Evolutionary conservation across 129 eudicot species (phyloP), one percentile per base, ranked within the genome.

Genomic region (Flaveria ramosissima): DNA sequence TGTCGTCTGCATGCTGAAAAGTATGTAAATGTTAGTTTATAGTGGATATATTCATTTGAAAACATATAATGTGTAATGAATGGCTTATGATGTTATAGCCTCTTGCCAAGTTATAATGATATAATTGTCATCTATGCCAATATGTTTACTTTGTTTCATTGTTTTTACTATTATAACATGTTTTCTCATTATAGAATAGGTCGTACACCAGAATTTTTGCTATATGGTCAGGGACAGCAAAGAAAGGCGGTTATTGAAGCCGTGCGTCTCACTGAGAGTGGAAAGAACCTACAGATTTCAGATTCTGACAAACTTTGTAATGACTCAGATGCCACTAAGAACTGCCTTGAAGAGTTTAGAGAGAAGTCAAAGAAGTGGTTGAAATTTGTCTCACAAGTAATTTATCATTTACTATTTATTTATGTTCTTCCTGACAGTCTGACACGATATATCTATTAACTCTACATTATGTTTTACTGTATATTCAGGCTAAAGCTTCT

Each of bases 151-250:
- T 74, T 26, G 9, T 61, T 45, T 42, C 61, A 16, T 14, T 43
- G 47, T 43, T 43, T 21, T 61, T 55, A 14, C 27, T 42, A 70
- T 50, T 68, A 69, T 53, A 53, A 32, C 71, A 61, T 69, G 64
- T 50, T 66, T 53, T 43, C 63, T 75, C 70, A 41, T 86, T 68
- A 76, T 75, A 92, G 97, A 89, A 77, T 94, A 53, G 94, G 87
- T 51, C 92, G 97, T 16, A 94, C 96, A 51, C 81, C 97, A 64
- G 97, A 91, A 13, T 91, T 91, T 74, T 82, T 89, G 78, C 81
- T 94, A 41, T 94, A 89, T 68, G 97, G 99, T 78, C 96, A 94
- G 81, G 97, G 99, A 36, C 99, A 94, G 78, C 99, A 94, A 84
- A 91, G 97, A 77, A 87, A 87, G 78, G 97, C 99, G 26, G 82